Evolutionary conservation across 2,329 filamentous ascomycete species (phyloP).

Genomic region (Raffaelea ambrosiae): DNA sequence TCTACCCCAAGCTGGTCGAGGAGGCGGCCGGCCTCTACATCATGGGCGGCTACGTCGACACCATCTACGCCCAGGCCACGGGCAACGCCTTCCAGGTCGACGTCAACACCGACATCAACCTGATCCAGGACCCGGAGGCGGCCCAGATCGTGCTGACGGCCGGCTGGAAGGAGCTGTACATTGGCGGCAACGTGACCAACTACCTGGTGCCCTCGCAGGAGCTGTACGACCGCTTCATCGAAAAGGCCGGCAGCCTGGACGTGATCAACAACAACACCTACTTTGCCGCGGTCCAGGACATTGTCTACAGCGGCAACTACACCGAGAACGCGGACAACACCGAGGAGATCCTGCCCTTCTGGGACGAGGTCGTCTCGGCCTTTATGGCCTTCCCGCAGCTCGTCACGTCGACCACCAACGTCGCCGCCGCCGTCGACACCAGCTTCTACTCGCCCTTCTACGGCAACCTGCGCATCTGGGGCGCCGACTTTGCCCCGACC

Average conservation of each 20-base stretch:
- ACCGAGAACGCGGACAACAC: background rate
- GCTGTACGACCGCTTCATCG: conserved; percentile 6
- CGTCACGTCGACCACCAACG: background rate
- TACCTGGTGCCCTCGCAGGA: conserved; percentile 7
- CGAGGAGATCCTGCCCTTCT: conserved; percentile 5
- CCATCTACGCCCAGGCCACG: conserved; percentile 1
- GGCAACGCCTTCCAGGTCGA: conserved; percentile 5
- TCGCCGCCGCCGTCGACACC: conserved; percentile 5
- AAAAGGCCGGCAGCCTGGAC: conserved; percentile 1
- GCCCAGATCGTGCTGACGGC: conserved; percentile 7
- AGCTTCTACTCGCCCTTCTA: conserved; percentile 8
- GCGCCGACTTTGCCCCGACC: conserved; percentile 4
- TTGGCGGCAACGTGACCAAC: conserved; percentile 9
- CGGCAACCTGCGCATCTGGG: conserved; percentile 6
- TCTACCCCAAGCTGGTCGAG: conserved; percentile 5
- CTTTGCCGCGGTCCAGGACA: conserved; percentile 2
- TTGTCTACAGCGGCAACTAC: conserved; percentile 8
- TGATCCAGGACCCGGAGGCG: conserved; percentile 7
- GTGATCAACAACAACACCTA: conserved; percentile 8
- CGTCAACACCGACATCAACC: conserved; percentile 9
- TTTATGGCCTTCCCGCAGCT: conserved; percentile 7
- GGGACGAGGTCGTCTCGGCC: conserved; percentile 7
- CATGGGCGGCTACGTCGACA: conserved; percentile 8
- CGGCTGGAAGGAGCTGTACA: conserved; percentile 7
- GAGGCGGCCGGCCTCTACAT: conserved; percentile 7